Base-by-base conservation (phyloP, 2,329 filamentous ascomycete genomes). In the Apiospora rasikravindrae region DNA sequence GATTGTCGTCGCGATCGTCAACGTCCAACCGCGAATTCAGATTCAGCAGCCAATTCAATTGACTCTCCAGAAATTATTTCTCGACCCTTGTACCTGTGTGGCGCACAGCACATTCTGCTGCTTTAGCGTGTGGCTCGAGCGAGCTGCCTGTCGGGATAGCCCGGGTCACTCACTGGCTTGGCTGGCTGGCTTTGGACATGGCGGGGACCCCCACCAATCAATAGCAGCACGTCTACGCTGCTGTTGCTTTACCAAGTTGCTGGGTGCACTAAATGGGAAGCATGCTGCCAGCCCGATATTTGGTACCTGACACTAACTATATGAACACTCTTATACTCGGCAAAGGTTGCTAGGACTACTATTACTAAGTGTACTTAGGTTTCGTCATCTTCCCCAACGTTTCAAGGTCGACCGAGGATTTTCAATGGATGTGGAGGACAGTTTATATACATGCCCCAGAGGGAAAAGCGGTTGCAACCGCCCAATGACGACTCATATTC, bases 51-150 rank as follows among this genome's bases (percentile, higher is more conserved):
- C 16, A 4, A 2, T 19, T 61, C 29, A 64, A 64, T 64, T 64
- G 57, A 64, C 57, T 64, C 29, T 64, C 57, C 33, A 40, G 33
- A 64, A 64, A 64, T 64, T 64, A 64, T 64, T 64, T 64, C 57
- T 64, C 57, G 57, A 64, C 33, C 57, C 57, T 40, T 64, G 57
- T 64, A 14, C 57, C 10, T 40, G 57, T 40, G 57, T 64, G 57
- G 57, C 57, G 57, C 57, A 49, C 22, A 49, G 7, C 22, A 49
- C 45, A 40, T n/a, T 40, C 33, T n/a, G 29, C 22, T 40, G 37
- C 19, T 61, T 64, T 64, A 61, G 53, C 29, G 57, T 64, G 57
- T 64, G 57, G 57, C 57, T 64, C 33, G 33, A 64, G 57, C 33
- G 33, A 64, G 57, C 29, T 33, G 19, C 6, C 11, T 2, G n/a